Percentiles rank a stretch among this genome's conserved stretches.
These are phyloP conservation scores for Paramecium caudatum DNA, from an alignment of 73 alveolate genomes.

Conservation along the genomic window DNA sequence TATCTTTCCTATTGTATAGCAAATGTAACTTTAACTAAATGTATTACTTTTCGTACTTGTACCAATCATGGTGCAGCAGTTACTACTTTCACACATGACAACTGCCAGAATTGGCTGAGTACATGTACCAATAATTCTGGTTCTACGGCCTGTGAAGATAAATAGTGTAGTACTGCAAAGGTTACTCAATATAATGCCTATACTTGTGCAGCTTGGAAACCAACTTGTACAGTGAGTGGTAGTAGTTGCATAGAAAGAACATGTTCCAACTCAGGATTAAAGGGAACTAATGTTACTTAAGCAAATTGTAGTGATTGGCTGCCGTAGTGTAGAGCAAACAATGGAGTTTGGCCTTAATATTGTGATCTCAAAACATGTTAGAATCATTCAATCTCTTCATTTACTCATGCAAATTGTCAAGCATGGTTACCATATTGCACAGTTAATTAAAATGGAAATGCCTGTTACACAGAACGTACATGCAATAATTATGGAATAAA, in stretches of 20 bases:
- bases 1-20: slow-evolving; percentile 20
- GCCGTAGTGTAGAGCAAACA: neutral
- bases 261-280: neutral
- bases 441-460: neutral
- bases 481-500: slow-evolving; percentile 19
- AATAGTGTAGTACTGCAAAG: neutral
- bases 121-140: neutral
- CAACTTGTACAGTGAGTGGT: neutral
- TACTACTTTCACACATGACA: neutral
- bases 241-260: neutral
- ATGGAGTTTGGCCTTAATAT: slow-evolving; percentile 34
- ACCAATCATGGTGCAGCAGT: slow-evolving; percentile 25
- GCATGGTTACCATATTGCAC: neutral
- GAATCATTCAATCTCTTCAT: neutral
- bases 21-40: neutral
- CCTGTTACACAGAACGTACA: slow-evolving; percentile 29
- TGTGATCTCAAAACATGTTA: slow-evolving; percentile 35
- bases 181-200: neutral
- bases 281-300: neutral
- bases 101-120: neutral
- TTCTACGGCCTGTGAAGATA: slow-evolving; percentile 1
- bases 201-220: neutral
- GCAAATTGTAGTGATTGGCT: slow-evolving; percentile 45
- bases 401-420: neutral
- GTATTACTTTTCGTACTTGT: neutral